Base-by-base conservation (phyloP, 2,329 filamentous ascomycete genomes). In the Hypoxylon sp. region DNA sequence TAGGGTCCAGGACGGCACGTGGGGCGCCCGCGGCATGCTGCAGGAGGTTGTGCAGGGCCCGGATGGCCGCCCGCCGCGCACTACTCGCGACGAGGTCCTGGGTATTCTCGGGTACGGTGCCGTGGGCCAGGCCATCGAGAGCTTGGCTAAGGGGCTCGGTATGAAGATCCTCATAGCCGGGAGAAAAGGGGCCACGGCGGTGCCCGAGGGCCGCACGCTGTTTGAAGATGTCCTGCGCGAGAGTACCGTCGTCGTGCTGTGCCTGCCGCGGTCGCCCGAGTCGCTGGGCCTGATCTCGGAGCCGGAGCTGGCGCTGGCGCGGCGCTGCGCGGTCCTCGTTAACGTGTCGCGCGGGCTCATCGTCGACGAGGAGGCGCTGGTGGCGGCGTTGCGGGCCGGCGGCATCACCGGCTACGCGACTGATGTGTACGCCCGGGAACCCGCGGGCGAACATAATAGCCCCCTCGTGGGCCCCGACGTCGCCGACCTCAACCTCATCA, bases 331-430 rank as follows among this genome's bases (percentile, higher is more conserved):
- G 1, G 53, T 72, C 15, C 48, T 73, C 13, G 60, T 73, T 48
- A 73, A 73, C 40, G 69, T 72, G 11, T 71, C 71, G 20, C 69
- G 71, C 3, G 71, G 70, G 7, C 70, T 70, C 0, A 69, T 73
- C 38, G 69, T 73, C 15, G 67, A 72, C 41, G 70, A 73, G 62
- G 48, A 26, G 7, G 70, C 70, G 0, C 62, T 73, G 1, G 55
- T 72, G 11, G 56, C 56, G 3, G 70, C 69, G 7, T 59, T 73
- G 18, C 60, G 33, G 72, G 56, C 58, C 10, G 46, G 56, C 9
- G 64, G 48, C 33, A 72, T 73, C 18, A 70, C 69, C 1, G 71
- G 71, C 4, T 69, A 67, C 2, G 69, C 63, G 3, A 67, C 65
- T 3, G 71, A 73, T 31, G 71, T 73, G 0, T 72, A 67, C 31